Evolutionary conservation across 345 rosid species (phyloP), one percentile per base, ranked within the genome.

Genomic region (Rhizophora mangle): DNA sequence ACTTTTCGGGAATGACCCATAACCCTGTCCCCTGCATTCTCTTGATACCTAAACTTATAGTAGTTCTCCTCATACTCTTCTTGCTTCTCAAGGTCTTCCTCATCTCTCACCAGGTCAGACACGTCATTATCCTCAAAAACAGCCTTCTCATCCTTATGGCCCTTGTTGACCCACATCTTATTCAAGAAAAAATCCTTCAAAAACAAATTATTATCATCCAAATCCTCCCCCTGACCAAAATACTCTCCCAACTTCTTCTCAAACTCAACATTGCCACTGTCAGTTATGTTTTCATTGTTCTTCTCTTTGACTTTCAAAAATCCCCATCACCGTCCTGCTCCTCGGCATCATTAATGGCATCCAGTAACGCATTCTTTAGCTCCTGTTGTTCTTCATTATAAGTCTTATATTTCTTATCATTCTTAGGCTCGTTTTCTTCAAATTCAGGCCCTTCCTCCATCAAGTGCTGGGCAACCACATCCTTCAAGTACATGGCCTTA

Each of bases 151-250:
- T 36, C 73, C 63, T 79, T 77, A 36, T 43, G 69, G 20, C 76
- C 85, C 80, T 84, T 82, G 61, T 86, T 87, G 31, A 82, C 64
- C 98, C 97, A 93, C 97, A 88, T 72, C 78, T 80, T 82, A 3
- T 91, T 88, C 82, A 72, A 59, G 56, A 93, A 83, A 74, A 74
- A 93, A 15, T 91, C 89, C 82, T 66, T 87, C 82, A 93, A 78
- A 73, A 88, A 93, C 86, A 65, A 74, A 0, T 74, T 24, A 5
- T 78, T 76, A 71, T 89, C 89, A 76, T 74, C 87, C 80, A 86
- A 59, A 4, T 82, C 72, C 60, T 22, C 76, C 49, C 81, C 85
- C 58, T 70, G 62, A 51, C 90, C 94, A 60, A 86, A 93, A 72
- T 84, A 93, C 72, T 89, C 87, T 21, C 77, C 85, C 72, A 89